Conservation (phyloP, 495 filamentous ascomycete genomes). For the Trypethelium eluteriae region DNA sequence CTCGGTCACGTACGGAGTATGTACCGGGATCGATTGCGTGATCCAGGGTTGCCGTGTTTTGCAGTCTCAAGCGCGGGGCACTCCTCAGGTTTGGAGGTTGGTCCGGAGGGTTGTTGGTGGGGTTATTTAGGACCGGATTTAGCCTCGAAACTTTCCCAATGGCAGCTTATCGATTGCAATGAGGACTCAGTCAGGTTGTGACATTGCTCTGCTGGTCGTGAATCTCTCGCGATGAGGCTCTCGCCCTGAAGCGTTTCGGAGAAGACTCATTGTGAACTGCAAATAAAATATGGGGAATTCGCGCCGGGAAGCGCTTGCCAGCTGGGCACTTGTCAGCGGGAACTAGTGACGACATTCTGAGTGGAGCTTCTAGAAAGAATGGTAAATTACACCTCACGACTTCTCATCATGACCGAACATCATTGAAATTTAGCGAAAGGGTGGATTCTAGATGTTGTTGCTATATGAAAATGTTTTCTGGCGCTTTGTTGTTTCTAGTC, state of each 20-base stretch:
- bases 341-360: constrained; percentile 10
- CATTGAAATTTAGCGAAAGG: background rate
- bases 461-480: background rate
- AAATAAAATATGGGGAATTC: too few relatives aligned
- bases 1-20: background rate
- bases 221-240: background rate
- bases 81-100: background rate
- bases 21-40: background rate
- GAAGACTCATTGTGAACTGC: too few relatives aligned
- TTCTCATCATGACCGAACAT: background rate
- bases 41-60: constrained; percentile 2
- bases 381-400: background rate
- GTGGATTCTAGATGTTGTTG: background rate
- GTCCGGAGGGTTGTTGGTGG: background rate
- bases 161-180: too few relatives aligned
- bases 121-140: background rate
- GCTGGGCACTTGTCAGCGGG: background rate
- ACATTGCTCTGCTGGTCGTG: background rate
- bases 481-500: background rate
- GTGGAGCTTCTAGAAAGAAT: background rate
- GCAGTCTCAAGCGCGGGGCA: constrained; percentile 6
- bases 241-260: background rate
- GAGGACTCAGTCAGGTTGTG: too few relatives aligned
- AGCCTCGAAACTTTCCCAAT: background rate
- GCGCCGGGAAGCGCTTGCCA: too few relatives aligned